These are phyloP conservation scores for Pestalotiopsis sp. DNA, from an alignment of 2,329 filamentous ascomycete genomes.

Conservation along the genomic window DNA sequence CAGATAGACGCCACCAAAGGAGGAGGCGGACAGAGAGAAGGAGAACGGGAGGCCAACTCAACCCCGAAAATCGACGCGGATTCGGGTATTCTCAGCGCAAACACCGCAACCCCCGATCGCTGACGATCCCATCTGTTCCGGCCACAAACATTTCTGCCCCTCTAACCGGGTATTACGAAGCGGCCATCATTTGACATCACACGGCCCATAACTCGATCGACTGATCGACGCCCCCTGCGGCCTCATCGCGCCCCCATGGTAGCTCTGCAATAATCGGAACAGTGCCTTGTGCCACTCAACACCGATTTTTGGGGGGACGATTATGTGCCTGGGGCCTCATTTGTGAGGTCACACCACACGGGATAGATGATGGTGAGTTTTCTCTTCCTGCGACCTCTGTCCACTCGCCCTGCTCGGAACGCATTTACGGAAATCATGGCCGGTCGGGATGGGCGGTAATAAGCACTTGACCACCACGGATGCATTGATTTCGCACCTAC, in stretches of 20 bases:
- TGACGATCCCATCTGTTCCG: not conserved
- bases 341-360: slow-evolving; percentile 12
- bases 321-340: slow-evolving; percentile 15
- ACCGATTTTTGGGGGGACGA: slow-evolving; percentile 9
- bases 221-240: slow-evolving; percentile 11
- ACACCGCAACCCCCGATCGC: not conserved
- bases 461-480: not conserved
- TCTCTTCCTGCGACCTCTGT: not conserved
- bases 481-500: not conserved
- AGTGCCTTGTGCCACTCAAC: slow-evolving; percentile 17
- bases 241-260: slow-evolving; percentile 16
- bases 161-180: slow-evolving; percentile 2
- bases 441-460: not conserved
- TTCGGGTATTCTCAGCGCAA: not conserved
- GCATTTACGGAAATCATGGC: not conserved
- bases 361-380: slow-evolving; percentile 20
- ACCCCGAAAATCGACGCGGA: not conserved
- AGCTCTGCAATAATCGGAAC: slow-evolving; percentile 15
- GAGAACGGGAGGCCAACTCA: not conserved
- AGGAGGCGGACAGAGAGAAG: not conserved
- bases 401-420: not conserved
- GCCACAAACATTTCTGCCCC: not conserved
- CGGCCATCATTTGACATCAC: not conserved
- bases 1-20: not conserved
- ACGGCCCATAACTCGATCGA: not conserved